A percentile compares a stretch with the other conserved stretches of the same genome.
Conservation (phyloP, 2,329 filamentous ascomycete species). For the Leptographium galeiforme region DNA sequence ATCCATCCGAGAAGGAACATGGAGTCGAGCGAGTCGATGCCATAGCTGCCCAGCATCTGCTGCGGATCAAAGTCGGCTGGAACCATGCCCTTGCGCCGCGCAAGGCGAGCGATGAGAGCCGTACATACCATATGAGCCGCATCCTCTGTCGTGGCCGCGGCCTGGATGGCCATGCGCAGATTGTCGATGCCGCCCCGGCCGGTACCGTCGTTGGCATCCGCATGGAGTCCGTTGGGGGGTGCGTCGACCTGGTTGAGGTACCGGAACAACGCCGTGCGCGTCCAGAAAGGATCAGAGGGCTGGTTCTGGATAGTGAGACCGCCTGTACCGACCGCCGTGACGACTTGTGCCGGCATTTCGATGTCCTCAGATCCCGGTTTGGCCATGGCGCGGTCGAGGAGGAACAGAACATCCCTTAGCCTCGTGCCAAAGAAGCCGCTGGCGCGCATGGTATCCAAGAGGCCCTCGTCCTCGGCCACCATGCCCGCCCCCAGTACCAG, state of each 20-base stretch:
- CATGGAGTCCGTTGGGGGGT: constrained; percentile 12
- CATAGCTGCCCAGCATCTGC: constrained; percentile 10
- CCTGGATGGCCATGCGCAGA: constrained; percentile 2
- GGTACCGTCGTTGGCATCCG: background rate
- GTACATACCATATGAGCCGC: constrained; percentile 1
- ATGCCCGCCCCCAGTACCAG: constrained; percentile 40
- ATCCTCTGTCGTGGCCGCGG: background rate
- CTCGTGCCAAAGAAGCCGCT: constrained; percentile 42
- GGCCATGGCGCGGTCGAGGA: constrained; percentile 33
- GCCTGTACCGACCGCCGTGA: constrained; percentile 41
- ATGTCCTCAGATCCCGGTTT: constrained; percentile 16
- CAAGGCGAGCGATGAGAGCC: constrained; percentile 9
- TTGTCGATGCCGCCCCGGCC: background rate
- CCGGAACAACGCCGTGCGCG: constrained; percentile 32
- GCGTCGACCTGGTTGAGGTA: constrained; percentile 35
- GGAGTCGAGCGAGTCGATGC: constrained; percentile 14
- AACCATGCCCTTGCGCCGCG: constrained; percentile 11
- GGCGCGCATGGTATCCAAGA: constrained; percentile 33
- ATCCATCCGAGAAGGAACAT: constrained; percentile 14
- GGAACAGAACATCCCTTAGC: constrained; percentile 32
- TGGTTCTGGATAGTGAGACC: constrained; percentile 38
- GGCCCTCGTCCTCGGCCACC: constrained; percentile 34
- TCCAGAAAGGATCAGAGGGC: constrained; percentile 40
- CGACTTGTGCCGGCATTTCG: constrained; percentile 30
- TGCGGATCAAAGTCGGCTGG: constrained; percentile 9